A percentile compares a stretch with the other conserved stretches of the same genome.
Evolutionary conservation across 1,284 basidiomycete species (phyloP).

Genomic region (Leccinum fuscescens): DNA sequence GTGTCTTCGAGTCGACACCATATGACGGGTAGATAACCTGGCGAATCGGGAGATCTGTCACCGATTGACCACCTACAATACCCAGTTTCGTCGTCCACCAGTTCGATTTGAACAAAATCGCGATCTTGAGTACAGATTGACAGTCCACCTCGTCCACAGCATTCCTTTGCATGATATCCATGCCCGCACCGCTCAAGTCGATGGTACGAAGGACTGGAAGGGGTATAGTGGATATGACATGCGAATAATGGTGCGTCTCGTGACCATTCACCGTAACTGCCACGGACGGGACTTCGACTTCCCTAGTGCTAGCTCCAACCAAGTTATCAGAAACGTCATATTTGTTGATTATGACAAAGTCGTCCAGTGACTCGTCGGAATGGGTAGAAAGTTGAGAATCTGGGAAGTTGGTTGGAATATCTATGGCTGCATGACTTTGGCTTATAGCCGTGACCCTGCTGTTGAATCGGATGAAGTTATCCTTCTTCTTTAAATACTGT

Average conservation of each 20-base stretch:
- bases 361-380: background rate
- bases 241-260: slow-evolving; percentile 12
- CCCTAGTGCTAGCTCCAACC: background rate
- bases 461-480: background rate
- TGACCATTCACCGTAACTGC: slow-evolving; percentile 8
- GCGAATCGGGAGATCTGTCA: slow-evolving; percentile 36
- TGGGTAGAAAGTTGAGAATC: background rate
- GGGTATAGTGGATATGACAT: slow-evolving; percentile 21
- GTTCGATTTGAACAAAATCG: background rate
- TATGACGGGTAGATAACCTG: slow-evolving; percentile 20
- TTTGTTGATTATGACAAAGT: background rate
- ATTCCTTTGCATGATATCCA: background rate
- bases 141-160: slow-evolving; percentile 29
- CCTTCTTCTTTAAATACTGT: background rate
- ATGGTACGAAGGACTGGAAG: slow-evolving; percentile 10
- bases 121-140: background rate
- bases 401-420: background rate
- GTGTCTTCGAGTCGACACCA: slow-evolving; percentile 26
- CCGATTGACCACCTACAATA: slow-evolving; percentile 31
- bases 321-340: background rate
- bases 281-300: background rate
- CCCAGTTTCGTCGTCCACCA: background rate
- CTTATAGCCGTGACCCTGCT: background rate
- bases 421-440: background rate
- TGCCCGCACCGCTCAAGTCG: background rate